Evolutionary conservation across 345 rosid genomes (phyloP).

Genomic region (Acer saccharum): DNA sequence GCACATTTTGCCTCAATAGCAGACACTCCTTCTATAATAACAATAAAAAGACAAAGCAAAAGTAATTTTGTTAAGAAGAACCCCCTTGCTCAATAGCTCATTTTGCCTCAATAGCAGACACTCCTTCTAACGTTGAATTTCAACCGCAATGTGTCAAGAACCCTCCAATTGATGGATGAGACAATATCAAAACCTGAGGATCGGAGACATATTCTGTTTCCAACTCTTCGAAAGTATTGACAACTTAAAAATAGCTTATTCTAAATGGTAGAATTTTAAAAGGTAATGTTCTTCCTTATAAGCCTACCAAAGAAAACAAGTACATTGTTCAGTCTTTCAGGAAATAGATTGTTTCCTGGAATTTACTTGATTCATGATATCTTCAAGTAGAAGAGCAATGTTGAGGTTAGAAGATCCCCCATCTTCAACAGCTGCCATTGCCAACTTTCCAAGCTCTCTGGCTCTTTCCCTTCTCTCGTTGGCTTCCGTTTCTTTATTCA

Average conservation of each 20-base stretch:
- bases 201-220: slow-evolving; percentile 28
- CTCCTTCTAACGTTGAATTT: slow-evolving; percentile 54
- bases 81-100: no score
- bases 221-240: slow-evolving; percentile 43
- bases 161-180: slow-evolving; percentile 43
- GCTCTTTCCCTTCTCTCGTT: slow-evolving; percentile 15
- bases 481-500: not conserved
- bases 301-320: not conserved
- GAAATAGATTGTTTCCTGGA: not conserved
- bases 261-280: not conserved
- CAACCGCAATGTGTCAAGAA: slow-evolving; percentile 57
- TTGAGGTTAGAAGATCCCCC: slow-evolving; percentile 9
- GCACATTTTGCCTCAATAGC: no score
- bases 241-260: slow-evolving; percentile 26
- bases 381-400: slow-evolving; percentile 9
- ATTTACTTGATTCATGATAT: not conserved
- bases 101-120: slow-evolving; percentile 14
- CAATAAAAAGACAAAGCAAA: no score
- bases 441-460: slow-evolving; percentile 1
- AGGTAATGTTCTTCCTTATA: no score
- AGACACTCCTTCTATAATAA: no score
- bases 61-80: no score
- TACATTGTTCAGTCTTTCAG: not conserved
- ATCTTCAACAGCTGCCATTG: slow-evolving; percentile 7
- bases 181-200: slow-evolving; percentile 40